Percentiles rank a stretch among this genome's conserved stretches.
phyloP scores from a whole-genome alignment of 2,329 filamentous ascomycete genomes.

The Apiospora pterosperma region DNA sequence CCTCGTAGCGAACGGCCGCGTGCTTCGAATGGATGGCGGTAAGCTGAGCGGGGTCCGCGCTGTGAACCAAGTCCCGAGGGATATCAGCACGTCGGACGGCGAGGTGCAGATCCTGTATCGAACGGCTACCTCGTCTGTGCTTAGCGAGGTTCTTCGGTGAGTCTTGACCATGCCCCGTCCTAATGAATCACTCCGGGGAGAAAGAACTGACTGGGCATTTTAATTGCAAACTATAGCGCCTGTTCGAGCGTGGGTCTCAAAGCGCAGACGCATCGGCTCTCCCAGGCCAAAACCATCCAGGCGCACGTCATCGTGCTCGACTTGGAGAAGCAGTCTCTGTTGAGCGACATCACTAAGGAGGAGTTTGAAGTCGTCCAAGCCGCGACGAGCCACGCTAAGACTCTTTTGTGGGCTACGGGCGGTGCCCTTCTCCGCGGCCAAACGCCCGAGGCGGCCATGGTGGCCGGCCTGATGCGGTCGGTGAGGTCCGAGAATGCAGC shows the following conservation, averaged over 20 bases:
- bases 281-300: slow-evolving; percentile 8
- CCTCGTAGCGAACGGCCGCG: background rate
- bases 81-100: background rate
- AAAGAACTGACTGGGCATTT: background rate
- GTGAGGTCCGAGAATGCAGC: slow-evolving; percentile 22
- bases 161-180: background rate
- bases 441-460: slow-evolving; percentile 22
- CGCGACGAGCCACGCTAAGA: slow-evolving; percentile 18
- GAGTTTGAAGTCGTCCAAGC: slow-evolving; percentile 24
- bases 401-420: slow-evolving; percentile 26
- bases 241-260: background rate
- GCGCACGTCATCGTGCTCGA: slow-evolving; percentile 25
- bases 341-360: slow-evolving; percentile 19
- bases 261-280: slow-evolving; percentile 3
- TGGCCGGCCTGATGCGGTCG: slow-evolving; percentile 19
- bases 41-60: background rate
- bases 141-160: background rate
- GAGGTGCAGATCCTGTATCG: background rate
- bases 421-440: slow-evolving; percentile 19
- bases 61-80: background rate
- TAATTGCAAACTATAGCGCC: background rate
- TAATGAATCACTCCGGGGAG: background rate
- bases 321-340: slow-evolving; percentile 25
- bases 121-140: background rate
- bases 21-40: background rate